A percentile compares a stretch with the other conserved stretches of the same genome.
phyloP scores from a whole-genome alignment of 352 stramenopile genomes.

The Blastocystis sp. region DNA sequence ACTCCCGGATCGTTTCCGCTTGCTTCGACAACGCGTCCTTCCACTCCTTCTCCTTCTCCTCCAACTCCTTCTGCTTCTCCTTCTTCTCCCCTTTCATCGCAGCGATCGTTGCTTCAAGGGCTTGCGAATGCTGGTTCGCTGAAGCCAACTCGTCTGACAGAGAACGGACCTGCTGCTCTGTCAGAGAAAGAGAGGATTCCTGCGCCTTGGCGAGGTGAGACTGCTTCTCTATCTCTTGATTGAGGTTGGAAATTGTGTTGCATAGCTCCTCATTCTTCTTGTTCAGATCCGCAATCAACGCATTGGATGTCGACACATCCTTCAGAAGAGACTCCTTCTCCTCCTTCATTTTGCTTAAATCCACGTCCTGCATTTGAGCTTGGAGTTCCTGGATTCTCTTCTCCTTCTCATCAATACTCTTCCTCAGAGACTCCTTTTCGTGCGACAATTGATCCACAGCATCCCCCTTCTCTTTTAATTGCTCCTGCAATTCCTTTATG shows the following conservation, averaged over 20 bases:
- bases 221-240: background rate
- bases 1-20: background rate
- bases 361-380: background rate
- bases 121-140: background rate
- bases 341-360: constrained; percentile 17
- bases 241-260: background rate
- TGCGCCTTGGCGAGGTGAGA: background rate
- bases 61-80: background rate
- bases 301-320: constrained; percentile 20
- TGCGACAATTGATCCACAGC: background rate
- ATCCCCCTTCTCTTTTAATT: background rate
- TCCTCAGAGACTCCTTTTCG: constrained; percentile 30
- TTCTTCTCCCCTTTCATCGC: background rate
- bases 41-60: background rate
- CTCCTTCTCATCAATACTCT: background rate
- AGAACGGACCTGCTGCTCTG: constrained; percentile 2
- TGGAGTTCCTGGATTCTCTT: background rate
- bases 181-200: background rate
- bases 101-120: background rate
- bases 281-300: constrained; percentile 27
- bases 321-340: constrained; percentile 17
- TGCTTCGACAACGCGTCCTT: background rate
- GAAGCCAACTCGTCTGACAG: background rate
- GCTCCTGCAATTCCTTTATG: background rate
- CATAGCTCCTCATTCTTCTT: constrained; percentile 10